Evolutionary conservation across 2,329 filamentous ascomycete genomes (phyloP).

Genomic region (Phaeosphaeriaceae sp.): DNA sequence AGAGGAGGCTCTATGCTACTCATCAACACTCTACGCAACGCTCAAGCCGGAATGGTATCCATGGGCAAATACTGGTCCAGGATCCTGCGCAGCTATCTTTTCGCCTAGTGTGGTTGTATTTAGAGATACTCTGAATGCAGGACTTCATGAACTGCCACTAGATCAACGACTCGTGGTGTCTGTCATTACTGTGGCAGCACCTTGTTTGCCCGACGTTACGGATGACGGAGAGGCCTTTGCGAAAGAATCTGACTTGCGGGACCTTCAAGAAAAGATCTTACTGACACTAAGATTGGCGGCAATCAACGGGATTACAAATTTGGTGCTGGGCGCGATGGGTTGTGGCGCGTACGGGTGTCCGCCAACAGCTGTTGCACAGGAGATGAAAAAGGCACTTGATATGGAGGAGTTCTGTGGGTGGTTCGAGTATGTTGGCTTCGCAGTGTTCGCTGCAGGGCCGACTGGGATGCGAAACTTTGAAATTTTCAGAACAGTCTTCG

Average conservation of each 20-base stretch:
- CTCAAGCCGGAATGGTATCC: slow-evolving; percentile 31
- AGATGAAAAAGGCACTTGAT: slow-evolving; percentile 24
- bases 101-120: slow-evolving; percentile 29
- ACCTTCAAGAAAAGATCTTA: slow-evolving; percentile 26
- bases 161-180: slow-evolving; percentile 15
- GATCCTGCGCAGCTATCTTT: slow-evolving; percentile 26
- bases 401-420: slow-evolving; percentile 27
- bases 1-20: slow-evolving; percentile 33
- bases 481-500: slow-evolving; percentile 16
- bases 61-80: slow-evolving; percentile 25
- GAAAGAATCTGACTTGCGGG: slow-evolving; percentile 6
- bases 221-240: slow-evolving; percentile 14
- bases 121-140: slow-evolving; percentile 23
- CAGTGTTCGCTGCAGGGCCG: slow-evolving; percentile 22
- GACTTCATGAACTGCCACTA: slow-evolving; percentile 17
- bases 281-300: slow-evolving; percentile 27
- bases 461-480: slow-evolving; percentile 17
- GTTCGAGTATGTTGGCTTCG: slow-evolving; percentile 26
- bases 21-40: slow-evolving; percentile 25
- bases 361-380: slow-evolving; percentile 19
- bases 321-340: slow-evolving; percentile 33
- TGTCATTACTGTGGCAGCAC: slow-evolving; percentile 30
- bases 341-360: slow-evolving; percentile 32
- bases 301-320: slow-evolving; percentile 15
- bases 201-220: slow-evolving; percentile 16